A percentile compares a stretch with the other conserved stretches of the same genome.
Conservation (phyloP, 2,329 filamentous ascomycete species). For the Botrytis sinoallii region DNA sequence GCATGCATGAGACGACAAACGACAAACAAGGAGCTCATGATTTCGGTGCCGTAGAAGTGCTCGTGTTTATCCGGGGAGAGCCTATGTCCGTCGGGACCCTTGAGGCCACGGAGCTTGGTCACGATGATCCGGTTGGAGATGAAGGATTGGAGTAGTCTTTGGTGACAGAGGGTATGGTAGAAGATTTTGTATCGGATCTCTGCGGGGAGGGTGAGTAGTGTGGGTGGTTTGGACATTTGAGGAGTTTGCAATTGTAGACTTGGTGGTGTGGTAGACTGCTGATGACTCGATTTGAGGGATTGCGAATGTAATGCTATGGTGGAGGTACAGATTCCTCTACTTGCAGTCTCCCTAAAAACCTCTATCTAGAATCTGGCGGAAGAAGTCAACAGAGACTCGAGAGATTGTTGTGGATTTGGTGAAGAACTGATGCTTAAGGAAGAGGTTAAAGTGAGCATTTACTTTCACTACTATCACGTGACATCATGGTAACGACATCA, state of each 20-base stretch:
- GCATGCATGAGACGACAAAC: not conserved
- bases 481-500: not conserved
- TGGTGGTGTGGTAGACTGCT: not conserved
- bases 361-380: not conserved
- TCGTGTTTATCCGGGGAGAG: not conserved
- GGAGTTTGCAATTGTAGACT: not conserved
- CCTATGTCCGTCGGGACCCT: not conserved
- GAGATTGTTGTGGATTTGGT: not conserved
- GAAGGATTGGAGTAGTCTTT: rapidly evolving
- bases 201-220: conserved; percentile 13
- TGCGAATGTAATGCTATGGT: not conserved
- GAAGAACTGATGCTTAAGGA: not conserved
- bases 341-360: not conserved
- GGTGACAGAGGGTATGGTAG: conserved; percentile 20
- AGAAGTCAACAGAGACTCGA: not conserved
- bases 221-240: not conserved
- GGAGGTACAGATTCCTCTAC: not conserved
- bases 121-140: not conserved
- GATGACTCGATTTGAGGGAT: not conserved
- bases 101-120: not conserved
- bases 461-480: not conserved
- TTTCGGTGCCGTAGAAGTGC: not conserved
- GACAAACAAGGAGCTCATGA: not conserved
- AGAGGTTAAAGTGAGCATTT: not conserved
- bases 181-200: conserved; percentile 30